Base-by-base conservation (phyloP, 768 basidiomycete species). In the Coprinopsis sp. region DNA sequence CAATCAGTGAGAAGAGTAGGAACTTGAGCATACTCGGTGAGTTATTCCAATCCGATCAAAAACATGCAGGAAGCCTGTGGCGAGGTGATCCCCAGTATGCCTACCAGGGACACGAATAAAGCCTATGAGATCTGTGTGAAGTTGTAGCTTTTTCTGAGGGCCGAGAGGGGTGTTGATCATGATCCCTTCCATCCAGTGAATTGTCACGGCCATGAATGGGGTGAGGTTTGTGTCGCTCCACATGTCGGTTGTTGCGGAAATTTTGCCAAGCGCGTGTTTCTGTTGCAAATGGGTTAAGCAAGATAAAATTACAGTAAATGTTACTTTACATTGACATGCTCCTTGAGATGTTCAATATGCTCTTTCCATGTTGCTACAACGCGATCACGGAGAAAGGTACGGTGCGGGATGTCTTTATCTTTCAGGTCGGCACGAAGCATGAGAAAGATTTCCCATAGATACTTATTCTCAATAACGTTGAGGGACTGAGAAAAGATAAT, bases 161-260 rank as follows among this genome's bases (percentile, higher is more conserved):
- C 59, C 55, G 1, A 43, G 47, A 4, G 38, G 34, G 3, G 52
- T 52, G 29, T 43, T 44, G 1, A 30, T 16, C 4, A 8, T 24
- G 7, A 21, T 5, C 4, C 16, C 8, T 21, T 43, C 33, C 16
- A 49, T 44, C 48, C 48, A 72, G 55, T 71, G 66, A 1, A 55
- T 59, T 0, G 64, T 67, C 0, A 71, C 37, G 0, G 62, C 69
- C 49, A 71, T 55, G 40, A 53, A 66, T 7, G 60, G 46, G 3
- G 21, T 12, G 14, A 63, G 60, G 33, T 56, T 52, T 1, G 43
- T 37, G 28, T 62, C 52, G 14, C 48, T 58, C 70, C 70, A 73
- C 3, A 69, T 50, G 38, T 71, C 67, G 13, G 51, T 52, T 5
- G 67, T 71, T n/a, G 61, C 61, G 1, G 60, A 62, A 1, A 70